Evolutionary conservation across 2,329 filamentous ascomycete species (phyloP).

Genomic region (Colletotrichum scovillei): DNA sequence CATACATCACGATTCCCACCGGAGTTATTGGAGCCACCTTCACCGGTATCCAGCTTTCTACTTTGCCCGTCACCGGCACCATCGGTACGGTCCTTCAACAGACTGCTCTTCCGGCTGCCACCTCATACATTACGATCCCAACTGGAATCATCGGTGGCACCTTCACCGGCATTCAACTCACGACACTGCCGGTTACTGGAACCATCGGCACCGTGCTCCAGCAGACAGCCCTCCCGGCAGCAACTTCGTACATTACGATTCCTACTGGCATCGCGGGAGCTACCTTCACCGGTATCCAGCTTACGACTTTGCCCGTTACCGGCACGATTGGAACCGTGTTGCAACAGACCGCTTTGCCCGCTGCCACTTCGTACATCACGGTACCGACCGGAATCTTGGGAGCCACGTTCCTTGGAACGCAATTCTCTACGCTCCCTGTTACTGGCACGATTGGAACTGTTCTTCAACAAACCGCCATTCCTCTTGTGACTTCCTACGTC

Average conservation of each 20-base stretch:
- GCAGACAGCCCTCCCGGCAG: not conserved
- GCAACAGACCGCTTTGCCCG: not conserved
- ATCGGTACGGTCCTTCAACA: not conserved
- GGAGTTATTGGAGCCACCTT: conserved; percentile 2
- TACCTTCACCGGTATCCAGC: not conserved
- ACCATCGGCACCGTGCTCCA: not conserved
- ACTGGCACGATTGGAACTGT: not conserved
- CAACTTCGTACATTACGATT: not conserved
- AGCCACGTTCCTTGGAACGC: not conserved
- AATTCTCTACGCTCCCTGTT: not conserved
- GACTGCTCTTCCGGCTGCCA: not conserved
- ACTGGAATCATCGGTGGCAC: not conserved
- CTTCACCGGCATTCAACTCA: not conserved
- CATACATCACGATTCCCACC: conserved; percentile 10
- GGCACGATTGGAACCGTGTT: not conserved
- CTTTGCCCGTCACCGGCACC: not conserved
- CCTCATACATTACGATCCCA: not conserved
- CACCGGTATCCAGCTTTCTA: not conserved
- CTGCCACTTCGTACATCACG: not conserved
- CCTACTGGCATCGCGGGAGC: not conserved
- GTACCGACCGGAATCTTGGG: not conserved
- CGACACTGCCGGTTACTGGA: not conserved
- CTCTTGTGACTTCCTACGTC: not conserved
- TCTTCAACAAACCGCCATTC: not conserved
- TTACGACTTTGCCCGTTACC: not conserved